Evolutionary conservation across 2,329 filamentous ascomycete species (phyloP).

Genomic region (Fusarium tanahbumbuense): DNA sequence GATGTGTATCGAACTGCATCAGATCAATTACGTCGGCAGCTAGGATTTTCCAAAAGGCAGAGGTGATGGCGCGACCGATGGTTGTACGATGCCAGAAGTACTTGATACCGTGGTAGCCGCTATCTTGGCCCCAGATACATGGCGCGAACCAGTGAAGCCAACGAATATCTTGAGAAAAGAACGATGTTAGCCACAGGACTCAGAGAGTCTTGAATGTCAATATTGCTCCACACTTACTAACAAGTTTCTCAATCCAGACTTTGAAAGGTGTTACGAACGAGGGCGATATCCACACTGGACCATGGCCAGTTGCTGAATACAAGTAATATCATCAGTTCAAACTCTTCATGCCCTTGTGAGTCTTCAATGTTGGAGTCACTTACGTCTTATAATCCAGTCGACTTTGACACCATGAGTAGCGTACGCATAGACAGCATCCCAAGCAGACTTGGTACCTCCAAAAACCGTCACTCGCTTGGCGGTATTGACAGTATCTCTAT

Average conservation of each 20-base stretch:
- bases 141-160: constrained; percentile 12
- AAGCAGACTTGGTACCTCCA: constrained; percentile 68
- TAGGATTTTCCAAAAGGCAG: constrained; percentile 60
- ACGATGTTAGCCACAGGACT: fast-evolving
- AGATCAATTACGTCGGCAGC: constrained; percentile 57
- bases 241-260: constrained; percentile 2
- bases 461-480: constrained; percentile 58
- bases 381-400: neutral
- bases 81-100: neutral
- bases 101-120: neutral
- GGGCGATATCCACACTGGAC: constrained; percentile 14
- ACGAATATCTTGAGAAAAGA: neutral
- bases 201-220: fast-evolving
- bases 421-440: constrained; percentile 65
- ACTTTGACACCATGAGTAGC: constrained; percentile 48
- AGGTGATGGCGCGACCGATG: neutral
- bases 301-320: neutral
- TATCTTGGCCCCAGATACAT: constrained; percentile 3
- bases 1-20: constrained; percentile 58
- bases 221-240: fast-evolving
- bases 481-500: constrained; percentile 47
- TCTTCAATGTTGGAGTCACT: fast-evolving
- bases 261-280: neutral
- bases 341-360: too few species aligned
- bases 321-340: neutral